Evolutionary conservation across 495 filamentous ascomycete genomes (phyloP), one percentile per base, ranked within the genome.

Genomic region (Penicillium robsamsonii): DNA sequence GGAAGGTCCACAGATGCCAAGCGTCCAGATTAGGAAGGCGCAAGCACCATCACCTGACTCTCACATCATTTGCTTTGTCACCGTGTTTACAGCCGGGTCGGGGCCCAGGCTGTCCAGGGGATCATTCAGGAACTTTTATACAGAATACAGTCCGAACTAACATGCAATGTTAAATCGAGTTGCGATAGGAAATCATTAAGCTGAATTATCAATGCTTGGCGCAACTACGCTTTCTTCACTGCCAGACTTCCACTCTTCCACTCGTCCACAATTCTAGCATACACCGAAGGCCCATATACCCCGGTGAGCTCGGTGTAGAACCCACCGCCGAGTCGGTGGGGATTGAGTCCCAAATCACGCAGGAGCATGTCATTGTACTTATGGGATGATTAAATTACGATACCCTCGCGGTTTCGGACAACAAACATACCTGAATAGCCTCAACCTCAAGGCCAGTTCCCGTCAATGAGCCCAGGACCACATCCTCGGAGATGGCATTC

Each of bases 331-430:
- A 66, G 42, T 5, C 68, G 66, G 43, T 68, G 33, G n/a, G 66
- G 68, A 27, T 71, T 66, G 22, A 72, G 50, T 2, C 68, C 68
- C 22, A 72, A 50, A 40, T 72, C 70, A 0, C 54, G 55, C 59
- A 72, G 47, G 7, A 72, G 58, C 22, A 64, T 56, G 41, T 72
- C 70, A 18, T 72, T 72, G 25, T 71, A 72, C 68, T 71, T 27
- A 3, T 9, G 13, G 5, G 46, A 38, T 46, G 1, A 22, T 54
- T 18, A 38, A 31, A 46, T 5, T 15, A 10, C 4, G 10, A n/a
- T 29, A 10, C 10, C 11, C 13, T 47, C 12, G 6, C 29, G 10
- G 5, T 45, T 46, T 7, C 13, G 13, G 11, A 15, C 2, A 35
- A 24, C 1, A 46, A 2, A 57, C 63, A 46, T 56, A 70, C 69